phyloP scores from a whole-genome alignment of 345 rosid species.

The Mercurialis annua region DNA sequence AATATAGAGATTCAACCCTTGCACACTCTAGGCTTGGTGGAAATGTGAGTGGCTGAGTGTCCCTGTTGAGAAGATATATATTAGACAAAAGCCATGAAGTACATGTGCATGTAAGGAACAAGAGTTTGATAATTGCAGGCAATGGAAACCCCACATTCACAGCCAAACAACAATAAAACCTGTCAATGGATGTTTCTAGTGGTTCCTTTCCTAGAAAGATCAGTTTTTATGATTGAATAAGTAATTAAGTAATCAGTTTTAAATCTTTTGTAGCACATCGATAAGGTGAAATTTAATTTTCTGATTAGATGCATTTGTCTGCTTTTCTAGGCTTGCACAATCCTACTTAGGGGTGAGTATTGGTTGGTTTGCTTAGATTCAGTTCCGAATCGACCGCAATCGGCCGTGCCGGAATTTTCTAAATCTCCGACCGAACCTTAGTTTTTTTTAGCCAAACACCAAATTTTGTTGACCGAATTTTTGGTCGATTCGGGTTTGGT shows the following conservation, averaged over 20 bases:
- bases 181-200: not conserved
- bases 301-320: slow-evolving; percentile 10
- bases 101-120: slow-evolving; percentile 4
- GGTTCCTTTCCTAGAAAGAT: slow-evolving; percentile 6
- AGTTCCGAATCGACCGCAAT: too few species aligned
- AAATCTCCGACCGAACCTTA: too few species aligned
- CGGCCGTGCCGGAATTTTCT: too few species aligned
- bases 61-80: too few species aligned
- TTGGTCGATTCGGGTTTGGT: too few species aligned
- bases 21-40: too few species aligned
- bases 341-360: too few species aligned
- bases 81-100: slow-evolving; percentile 12
- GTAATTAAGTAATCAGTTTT: not conserved
- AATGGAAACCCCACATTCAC: slow-evolving; percentile 8
- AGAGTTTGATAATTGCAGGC: not conserved
- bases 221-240: slow-evolving; percentile 2
- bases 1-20: too few species aligned
- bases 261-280: not conserved
- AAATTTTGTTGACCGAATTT: too few species aligned
- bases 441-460: too few species aligned
- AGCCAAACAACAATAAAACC: not conserved
- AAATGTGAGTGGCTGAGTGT: too few species aligned
- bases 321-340: not conserved
- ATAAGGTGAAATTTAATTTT: not conserved
- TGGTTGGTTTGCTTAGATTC: too few species aligned